Evolutionary conservation across 2,329 filamentous ascomycete species (phyloP), one percentile per base, ranked within the genome.

Genomic region (Zasmidium cellare): DNA sequence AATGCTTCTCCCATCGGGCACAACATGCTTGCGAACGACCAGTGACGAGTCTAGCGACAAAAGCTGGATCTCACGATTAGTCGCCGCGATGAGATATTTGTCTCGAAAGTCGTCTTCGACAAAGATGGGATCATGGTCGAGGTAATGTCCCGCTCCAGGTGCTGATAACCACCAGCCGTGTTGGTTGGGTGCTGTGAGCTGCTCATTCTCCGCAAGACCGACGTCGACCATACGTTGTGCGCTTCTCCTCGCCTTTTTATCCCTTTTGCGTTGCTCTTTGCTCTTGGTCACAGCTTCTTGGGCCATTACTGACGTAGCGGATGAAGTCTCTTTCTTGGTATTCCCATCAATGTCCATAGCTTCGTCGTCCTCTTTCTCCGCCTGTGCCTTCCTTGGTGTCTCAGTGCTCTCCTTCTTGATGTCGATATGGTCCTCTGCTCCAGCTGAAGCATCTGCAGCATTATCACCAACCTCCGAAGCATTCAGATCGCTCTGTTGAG

Each of bases 11-110:
- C 74, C 70, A 65, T 78, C 64, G n/a, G 75, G 73, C 24, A 87
- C 77, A 12, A 83, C 77, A 50, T 97, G 87, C 56, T 86, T 85
- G 65, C 91, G 87, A 47, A 91, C 80, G 20, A 96, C 84, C 51
- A 96, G 83, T 1, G 94, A 97, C 55, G 91, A 92, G 63, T 84
- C 80, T 25, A 90, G 85, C 1, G 90, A 89, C 74, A 94, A 57
- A 3, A 73, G 55, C 47, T 71, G 69, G 2, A 71, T 62, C 48
- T 71, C 66, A 16, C 65, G 66, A 1, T 62, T 57, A n/a, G 65
- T 72, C 12, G 69, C 68, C 41, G 68, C 64, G 16, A 71, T 61
- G 24, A 72, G 46, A 52, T 63, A 70, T 28, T 64, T 60, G n/a
- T 65, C 61, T 9, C 62, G 62, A 46, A 58, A 63, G 19, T 64